These are phyloP conservation scores for Arthrocladium fulminans DNA, from an alignment of 2,329 filamentous ascomycete species.

Conservation along the genomic window DNA sequence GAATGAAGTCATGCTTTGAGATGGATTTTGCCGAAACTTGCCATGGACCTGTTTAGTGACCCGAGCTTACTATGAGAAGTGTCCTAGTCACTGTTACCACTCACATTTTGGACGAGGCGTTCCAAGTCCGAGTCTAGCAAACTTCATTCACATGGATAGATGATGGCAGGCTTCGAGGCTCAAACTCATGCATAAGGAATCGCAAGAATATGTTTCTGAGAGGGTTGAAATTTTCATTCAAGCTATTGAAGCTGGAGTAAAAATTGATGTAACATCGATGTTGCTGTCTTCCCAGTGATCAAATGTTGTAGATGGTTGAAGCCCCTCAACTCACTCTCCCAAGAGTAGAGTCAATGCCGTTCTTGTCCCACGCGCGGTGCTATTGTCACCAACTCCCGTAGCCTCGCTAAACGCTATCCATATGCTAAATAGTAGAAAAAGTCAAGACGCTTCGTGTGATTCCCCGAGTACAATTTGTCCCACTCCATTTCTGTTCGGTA, in stretches of 20 bases:
- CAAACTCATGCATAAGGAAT: neutral
- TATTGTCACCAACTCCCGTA: neutral
- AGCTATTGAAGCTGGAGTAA: slow-evolving; percentile 9
- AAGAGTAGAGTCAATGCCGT: slow-evolving; percentile 4
- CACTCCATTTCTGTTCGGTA: slow-evolving; percentile 5
- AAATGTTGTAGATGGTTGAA: slow-evolving; percentile 6
- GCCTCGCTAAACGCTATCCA: slow-evolving; percentile 12
- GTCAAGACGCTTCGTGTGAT: slow-evolving; percentile 2
- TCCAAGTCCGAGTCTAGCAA: no score
- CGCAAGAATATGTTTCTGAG: slow-evolving; percentile 8
- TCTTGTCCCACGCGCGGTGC: neutral
- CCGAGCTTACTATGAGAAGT: no score
- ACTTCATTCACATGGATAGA: no score
- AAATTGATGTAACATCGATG: slow-evolving; percentile 11
- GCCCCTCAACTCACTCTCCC: neutral
- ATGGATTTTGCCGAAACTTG: no score
- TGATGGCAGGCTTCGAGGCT: no score
- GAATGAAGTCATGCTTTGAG: no score
- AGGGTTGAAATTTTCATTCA: slow-evolving; percentile 22
- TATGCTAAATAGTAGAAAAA: slow-evolving; percentile 6
- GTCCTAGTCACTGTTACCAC: no score
- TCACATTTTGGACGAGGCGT: no score
- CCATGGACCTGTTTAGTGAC: no score
- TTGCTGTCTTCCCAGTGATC: neutral
- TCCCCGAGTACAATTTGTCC: slow-evolving; percentile 7